A percentile compares a stretch with the other conserved stretches of the same genome.
These are phyloP conservation scores for Panicum hallii DNA, from an alignment of 202 grass and related monocot genomes.

Conservation along the genomic window DNA sequence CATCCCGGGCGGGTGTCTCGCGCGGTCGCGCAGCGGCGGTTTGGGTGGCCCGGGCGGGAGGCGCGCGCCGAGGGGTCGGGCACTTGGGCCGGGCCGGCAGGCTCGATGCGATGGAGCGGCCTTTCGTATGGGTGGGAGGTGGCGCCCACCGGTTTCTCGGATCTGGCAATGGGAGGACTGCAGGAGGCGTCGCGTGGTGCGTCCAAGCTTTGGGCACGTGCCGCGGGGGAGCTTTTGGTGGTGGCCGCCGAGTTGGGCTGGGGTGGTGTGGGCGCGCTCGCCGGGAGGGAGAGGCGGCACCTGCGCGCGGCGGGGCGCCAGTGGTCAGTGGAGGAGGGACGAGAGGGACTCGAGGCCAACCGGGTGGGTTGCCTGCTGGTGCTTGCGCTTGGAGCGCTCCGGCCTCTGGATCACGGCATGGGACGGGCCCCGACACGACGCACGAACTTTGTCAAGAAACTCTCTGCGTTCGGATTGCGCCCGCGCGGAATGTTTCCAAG, in stretches of 20 bases:
- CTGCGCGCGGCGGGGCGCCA: neutral
- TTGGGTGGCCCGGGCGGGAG: constrained; percentile 20
- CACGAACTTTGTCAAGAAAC: neutral
- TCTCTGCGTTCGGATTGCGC: neutral
- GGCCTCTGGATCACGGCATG: neutral
- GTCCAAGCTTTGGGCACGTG: constrained; percentile 56
- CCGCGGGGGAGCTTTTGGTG: constrained; percentile 11
- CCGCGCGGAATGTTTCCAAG: neutral
- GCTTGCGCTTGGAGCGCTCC: neutral
- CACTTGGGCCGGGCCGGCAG: neutral
- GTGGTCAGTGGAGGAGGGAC: neutral
- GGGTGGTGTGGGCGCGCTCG: too few relatives aligned
- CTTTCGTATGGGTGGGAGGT: neutral
- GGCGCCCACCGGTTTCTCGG: constrained; percentile 20
- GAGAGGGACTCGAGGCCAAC: constrained; percentile 13
- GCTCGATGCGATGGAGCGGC: neutral
- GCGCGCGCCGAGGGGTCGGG: neutral
- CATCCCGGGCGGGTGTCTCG: constrained; percentile 36
- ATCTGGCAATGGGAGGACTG: constrained; percentile 31
- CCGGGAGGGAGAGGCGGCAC: neutral
- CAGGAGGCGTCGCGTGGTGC: neutral
- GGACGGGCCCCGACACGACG: neutral
- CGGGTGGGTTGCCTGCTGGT: neutral
- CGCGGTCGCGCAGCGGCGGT: neutral
- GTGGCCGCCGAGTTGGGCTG: too few relatives aligned